Evolutionary conservation across 805 yeast species (phyloP), one percentile per base, ranked within the genome.

Genomic region (Candida anglica): DNA sequence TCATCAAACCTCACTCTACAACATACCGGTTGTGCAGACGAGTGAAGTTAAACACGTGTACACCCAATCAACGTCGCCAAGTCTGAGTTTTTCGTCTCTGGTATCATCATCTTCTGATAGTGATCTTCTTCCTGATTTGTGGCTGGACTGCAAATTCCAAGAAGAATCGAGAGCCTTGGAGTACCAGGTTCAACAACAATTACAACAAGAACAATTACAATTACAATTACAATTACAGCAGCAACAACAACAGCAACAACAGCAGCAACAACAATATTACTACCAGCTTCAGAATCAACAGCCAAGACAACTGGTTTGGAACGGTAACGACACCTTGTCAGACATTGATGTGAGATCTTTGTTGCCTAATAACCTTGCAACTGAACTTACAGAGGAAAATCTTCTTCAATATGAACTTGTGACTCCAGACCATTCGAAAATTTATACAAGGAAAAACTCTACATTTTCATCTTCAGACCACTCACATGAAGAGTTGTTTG

Each of bases 361-460:
- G 9, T 44, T 56, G 27, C 58, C 60, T 18, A 46, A 50, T 35
- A 42, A 44, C 19, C 34, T 41, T 27, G 23, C 30, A 25, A 44
- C 37, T 19, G 42, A 36, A 20, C 44, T 52, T 24, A 62, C 71
- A 6, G 71, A 65, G 38, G 68, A 62, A 36, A 62, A 69, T 39
- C 46, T 66, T 30, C 44, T 47, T 22, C 36, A 20, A 20, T 35
- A 28, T 24, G 34, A 33, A 13, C 32, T 19, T 13, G 13, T n/a
- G 10, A n/a, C n/a, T n/a, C n/a, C n/a, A n/a, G n/a, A n/a, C n/a
- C n/a, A 22, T 24, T 14, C 27, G 30, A 34, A n/a, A n/a, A n/a
- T n/a, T n/a, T n/a, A n/a, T n/a, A n/a, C 29, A 20, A 13, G 23
- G 25, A 25, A 3, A 33, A 30, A 20, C 28, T 33, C 27, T 17